Evolutionary conservation across 2,329 filamentous ascomycete genomes (phyloP), one percentile per base, ranked within the genome.

Genomic region (Penicillium sp.): DNA sequence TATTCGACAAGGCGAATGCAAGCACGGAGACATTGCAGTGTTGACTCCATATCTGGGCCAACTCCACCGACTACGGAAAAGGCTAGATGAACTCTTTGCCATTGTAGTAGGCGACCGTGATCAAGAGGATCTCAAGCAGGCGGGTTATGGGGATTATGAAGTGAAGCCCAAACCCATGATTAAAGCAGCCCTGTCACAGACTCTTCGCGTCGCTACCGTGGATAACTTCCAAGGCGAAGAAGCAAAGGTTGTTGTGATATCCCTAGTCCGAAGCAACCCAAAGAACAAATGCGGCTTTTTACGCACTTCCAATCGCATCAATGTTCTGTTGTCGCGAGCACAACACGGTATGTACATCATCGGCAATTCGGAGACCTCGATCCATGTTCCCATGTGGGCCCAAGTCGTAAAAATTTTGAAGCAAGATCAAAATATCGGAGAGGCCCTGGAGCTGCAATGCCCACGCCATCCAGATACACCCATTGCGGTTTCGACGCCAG

Each of bases 171-270:
- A 54, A 2, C 15, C 21, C 10, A 21, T 25, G 6, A 55, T 61
- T 23, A 81, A 79, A 64, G 75, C 72, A 5, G 77, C 72, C 0
- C 72, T 86, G 0, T 64, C 79, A 0, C 73, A 81, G 25, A 75
- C 74, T 1, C 67, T 88, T 3, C 73, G 82, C 5, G 69, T 87
- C 0, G 85, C 86, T 0, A 90, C 86, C 0, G 81, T 90, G 0
- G 86, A 90, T 67, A 91, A 91, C 59, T 91, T 90, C 52, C 87
- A 92, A 62, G 89, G 88, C 0, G 88, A 92, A 65, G 88, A 92
- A 63, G 85, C 84, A 2, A 86, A 89, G 49, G 75, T 92, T 9
- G 77, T 92, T 0, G 75, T 92, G 3, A 75, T 91, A 0, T 89
- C 86, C 0, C 74, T 92, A 0, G 87, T 90, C 0, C 81, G 89